Base-by-base conservation (phyloP, 106 monocot species). In the Allium sativum region DNA sequence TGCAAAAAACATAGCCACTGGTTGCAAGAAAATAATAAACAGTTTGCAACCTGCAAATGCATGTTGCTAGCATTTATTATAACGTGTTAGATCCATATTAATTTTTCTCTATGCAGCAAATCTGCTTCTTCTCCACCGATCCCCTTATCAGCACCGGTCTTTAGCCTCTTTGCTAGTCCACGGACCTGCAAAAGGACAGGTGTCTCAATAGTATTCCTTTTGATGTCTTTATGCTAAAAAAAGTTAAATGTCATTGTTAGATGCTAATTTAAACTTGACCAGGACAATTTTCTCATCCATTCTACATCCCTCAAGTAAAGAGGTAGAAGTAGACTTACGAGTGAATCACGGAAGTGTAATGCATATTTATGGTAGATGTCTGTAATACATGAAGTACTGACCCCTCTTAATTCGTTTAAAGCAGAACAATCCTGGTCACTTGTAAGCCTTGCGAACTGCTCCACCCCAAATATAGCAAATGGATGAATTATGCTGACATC, bases 391-490 rank as follows among this genome's bases (percentile, higher is more conserved):
- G 15, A 70, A 67, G 46, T 50, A 77, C 82, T 80, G 83, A 69
- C 94, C 86, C 89, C 89, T 64, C 94, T 89, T 73, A 74, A 74
- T 74, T 66, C 70, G 62, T 86, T 85, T 44, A 94, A 70, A 63
- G 76, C 18, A 68, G 78, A 71, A 13, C 74, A 51, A 68, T 89
- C 76, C 53, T 89, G 83, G 57, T 89, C 89, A 52, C 89, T 80
- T 44, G 78, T 89, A 56, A 94, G 55, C 41, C 81, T 40, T 68
- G 75, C 86, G 52, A 94, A 78, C 56, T 78, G 72, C 58, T 94
- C 89, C 16, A 59, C 58, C 44, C 69, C 80, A 77, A 89, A 77
- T n/a, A n/a, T n/a, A n/a, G n/a, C n/a, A n/a, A n/a, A n/a, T n/a
- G n/a, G n/a, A n/a, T n/a, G n/a, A n/a, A n/a, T n/a, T n/a, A n/a